phyloP scores from a whole-genome alignment of 257 asterid genomes.

The Orobanche coerulescens region DNA sequence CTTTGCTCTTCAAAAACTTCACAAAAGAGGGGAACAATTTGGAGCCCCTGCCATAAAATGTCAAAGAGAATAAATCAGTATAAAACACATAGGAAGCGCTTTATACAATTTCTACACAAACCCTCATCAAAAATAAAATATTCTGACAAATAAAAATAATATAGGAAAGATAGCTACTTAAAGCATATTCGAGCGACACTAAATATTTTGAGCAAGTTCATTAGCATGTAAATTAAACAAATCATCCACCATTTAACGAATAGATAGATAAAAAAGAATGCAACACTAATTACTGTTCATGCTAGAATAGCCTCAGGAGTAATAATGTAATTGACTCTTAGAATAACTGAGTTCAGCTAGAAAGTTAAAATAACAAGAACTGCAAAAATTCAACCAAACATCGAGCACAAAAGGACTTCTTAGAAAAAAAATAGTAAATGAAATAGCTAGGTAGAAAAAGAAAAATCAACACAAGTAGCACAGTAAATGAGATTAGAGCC shows the following conservation, averaged over 20 bases:
- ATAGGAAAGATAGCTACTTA: not conserved
- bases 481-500: not conserved
- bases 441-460: not conserved
- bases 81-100: not conserved
- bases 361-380: not conserved
- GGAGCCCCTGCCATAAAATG: constrained; percentile 42
- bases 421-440: not conserved
- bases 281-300: not conserved
- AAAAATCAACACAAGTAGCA: not conserved
- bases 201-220: not conserved
- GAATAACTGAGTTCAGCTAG: not conserved
- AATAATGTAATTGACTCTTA: not conserved
- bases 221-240: not conserved
- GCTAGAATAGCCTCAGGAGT: not conserved
- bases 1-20: constrained; percentile 74
- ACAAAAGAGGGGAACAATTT: constrained; percentile 57
- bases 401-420: not conserved
- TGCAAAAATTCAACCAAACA: not conserved
- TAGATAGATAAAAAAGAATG: not conserved
- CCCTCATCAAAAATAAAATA: not conserved
- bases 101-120: not conserved
- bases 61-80: not conserved
- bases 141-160: not conserved
- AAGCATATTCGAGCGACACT: not conserved
- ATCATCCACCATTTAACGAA: not conserved